Conservation (phyloP, 192 early-diverging fungal genomes). For the Backusella luteola region DNA sequence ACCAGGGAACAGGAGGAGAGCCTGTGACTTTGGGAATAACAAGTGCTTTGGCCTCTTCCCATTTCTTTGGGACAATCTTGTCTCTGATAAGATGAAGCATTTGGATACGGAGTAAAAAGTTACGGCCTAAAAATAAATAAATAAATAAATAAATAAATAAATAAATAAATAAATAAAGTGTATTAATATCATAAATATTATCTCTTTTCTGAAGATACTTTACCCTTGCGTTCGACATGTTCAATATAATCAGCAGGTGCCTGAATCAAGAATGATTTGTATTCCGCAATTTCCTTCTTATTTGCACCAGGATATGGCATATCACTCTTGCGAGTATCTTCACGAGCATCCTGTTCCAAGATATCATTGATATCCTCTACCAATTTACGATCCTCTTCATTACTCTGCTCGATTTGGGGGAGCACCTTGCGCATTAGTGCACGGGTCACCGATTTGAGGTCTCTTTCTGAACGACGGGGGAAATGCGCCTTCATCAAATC, state of each 20-base stretch:
- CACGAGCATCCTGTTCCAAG: conserved; percentile 39
- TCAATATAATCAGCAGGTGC: conserved; percentile 74
- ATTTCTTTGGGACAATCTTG: conserved; percentile 63
- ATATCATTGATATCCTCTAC: conserved; percentile 59
- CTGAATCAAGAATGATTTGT: conserved; percentile 66
- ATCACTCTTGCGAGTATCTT: conserved; percentile 46
- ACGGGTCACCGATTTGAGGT: conserved; percentile 57
- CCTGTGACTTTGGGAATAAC: conserved; percentile 67
- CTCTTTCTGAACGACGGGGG: conserved; percentile 51
- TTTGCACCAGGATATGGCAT: conserved; percentile 65
- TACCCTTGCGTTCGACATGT: conserved; percentile 63
- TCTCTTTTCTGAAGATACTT: background rate
- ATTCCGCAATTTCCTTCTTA: conserved; percentile 65
- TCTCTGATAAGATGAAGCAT: conserved; percentile 76
- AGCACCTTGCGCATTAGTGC: conserved; percentile 52
- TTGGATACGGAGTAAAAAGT: conserved; percentile 69
- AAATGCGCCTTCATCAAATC: conserved; percentile 61
- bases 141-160: no score
- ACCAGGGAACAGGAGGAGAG: conserved; percentile 59
- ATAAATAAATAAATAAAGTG: no score
- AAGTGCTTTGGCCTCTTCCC: conserved; percentile 58
- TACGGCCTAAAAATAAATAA: conserved; percentile 40
- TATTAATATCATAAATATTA: background rate
- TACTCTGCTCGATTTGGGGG: conserved; percentile 43
- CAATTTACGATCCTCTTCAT: conserved; percentile 59